Evolutionary conservation across 371 early-diverging fungal species (phyloP).

Genomic region (Circinella minor): DNA sequence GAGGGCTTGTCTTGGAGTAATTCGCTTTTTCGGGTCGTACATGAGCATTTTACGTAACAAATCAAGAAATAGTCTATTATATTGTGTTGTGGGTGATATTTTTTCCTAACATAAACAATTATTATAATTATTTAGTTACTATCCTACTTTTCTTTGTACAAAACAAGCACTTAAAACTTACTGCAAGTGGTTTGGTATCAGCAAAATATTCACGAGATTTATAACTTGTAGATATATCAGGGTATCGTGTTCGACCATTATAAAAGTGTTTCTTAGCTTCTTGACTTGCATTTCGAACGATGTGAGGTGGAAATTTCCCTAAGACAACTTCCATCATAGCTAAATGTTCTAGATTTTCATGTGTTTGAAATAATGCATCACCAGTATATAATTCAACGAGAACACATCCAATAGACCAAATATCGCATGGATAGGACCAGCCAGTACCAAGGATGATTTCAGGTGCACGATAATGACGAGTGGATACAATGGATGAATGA

Average conservation of each 20-base stretch:
- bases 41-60: conserved; percentile 76
- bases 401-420: conserved; percentile 98
- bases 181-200: conserved; percentile 7
- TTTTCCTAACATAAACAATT: conserved; percentile 11
- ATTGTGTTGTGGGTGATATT: conserved; percentile 19
- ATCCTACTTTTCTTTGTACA: too few species aligned
- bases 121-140: not conserved
- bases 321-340: conserved; percentile 78
- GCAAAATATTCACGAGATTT: conserved; percentile 7
- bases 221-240: conserved; percentile 1
- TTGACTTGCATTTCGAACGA: conserved; percentile 36
- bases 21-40: conserved; percentile 83
- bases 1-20: conserved; percentile 81
- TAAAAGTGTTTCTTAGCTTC: conserved; percentile 3
- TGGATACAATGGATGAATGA: conserved; percentile 88
- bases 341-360: conserved; percentile 81
- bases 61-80: conserved; percentile 47
- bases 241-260: conserved; percentile 2
- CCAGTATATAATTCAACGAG: conserved; percentile 94
- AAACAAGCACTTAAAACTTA: not conserved
- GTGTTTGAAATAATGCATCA: conserved; percentile 93
- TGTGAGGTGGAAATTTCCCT: conserved; percentile 52
- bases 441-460: conserved; percentile 92
- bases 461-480: conserved; percentile 96
- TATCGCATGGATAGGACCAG: conserved; percentile 96